These are phyloP conservation scores for Cystobasidium onofrii DNA, from an alignment of 768 basidiomycete genomes.

Conservation along the genomic window DNA sequence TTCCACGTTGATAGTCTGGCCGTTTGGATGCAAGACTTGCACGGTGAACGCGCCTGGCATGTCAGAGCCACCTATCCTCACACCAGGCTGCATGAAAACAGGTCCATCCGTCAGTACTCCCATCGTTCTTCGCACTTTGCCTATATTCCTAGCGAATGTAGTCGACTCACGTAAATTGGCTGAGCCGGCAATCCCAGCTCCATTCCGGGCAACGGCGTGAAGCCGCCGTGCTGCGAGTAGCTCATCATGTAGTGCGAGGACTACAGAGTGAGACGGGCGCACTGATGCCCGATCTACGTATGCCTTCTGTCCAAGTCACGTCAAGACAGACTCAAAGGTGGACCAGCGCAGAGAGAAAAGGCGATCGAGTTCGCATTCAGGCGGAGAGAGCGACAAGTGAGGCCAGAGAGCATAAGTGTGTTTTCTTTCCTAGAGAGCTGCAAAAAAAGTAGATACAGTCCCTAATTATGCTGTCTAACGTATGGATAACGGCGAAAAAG, in stretches of 20 bases:
- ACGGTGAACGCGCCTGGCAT: not conserved
- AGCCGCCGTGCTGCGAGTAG: not conserved
- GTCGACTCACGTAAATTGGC: constrained; percentile 10
- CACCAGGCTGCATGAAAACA: not conserved
- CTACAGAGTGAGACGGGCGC: not conserved
- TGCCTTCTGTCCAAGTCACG: too few species aligned
- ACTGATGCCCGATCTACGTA: too few species aligned
- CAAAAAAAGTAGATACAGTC: too few species aligned
- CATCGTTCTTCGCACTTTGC: not conserved
- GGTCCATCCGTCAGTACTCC: not conserved
- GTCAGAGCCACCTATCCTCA: not conserved
- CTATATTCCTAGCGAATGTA: not conserved
- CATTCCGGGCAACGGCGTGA: not conserved
- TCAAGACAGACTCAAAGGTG: too few species aligned
- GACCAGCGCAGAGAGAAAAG: not conserved
- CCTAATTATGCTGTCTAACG: too few species aligned
- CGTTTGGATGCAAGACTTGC: not conserved
- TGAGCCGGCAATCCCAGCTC: not conserved
- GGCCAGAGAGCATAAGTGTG: too few species aligned
- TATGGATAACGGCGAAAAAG: too few species aligned
- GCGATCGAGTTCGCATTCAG: not conserved
- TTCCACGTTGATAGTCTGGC: constrained; percentile 4
- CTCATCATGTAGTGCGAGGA: not conserved
- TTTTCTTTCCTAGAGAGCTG: too few species aligned
- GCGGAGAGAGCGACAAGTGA: too few species aligned